phyloP scores from a whole-genome alignment of 345 rosid genomes.

The Aquilaria yunnanensis region DNA sequence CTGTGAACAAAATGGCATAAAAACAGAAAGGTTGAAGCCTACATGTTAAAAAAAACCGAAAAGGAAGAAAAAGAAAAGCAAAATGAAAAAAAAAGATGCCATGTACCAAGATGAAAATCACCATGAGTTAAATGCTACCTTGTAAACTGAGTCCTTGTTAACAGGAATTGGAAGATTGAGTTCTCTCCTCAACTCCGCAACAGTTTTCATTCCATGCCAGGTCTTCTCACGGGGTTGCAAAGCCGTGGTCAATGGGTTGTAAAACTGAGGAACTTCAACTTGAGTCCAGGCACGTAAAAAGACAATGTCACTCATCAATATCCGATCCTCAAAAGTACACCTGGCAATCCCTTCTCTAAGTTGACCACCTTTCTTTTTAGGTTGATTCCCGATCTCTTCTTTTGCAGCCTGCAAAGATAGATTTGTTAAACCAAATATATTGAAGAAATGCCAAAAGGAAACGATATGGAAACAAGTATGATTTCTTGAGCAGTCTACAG shows the following conservation, averaged over 20 bases:
- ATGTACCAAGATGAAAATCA: conserved; percentile 5
- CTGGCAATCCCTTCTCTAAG: conserved; percentile 78
- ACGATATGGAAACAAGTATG: neutral
- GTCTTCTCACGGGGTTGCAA: conserved; percentile 74
- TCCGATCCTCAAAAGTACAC: conserved; percentile 96
- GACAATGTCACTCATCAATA: conserved; percentile 84
- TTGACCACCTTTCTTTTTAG: conserved; percentile 57
- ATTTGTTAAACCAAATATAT: neutral
- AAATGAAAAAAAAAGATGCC: neutral
- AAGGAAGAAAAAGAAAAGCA: neutral
- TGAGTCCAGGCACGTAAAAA: conserved; percentile 77
- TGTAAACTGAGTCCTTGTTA: conserved; percentile 83
- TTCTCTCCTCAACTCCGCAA: conserved; percentile 77
- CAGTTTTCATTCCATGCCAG: conserved; percentile 94
- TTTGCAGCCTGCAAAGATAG: conserved; percentile 56
- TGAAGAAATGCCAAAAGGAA: neutral
- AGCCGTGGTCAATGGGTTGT: conserved; percentile 79
- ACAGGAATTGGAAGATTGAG: conserved; percentile 59
- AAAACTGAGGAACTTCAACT: conserved; percentile 72
- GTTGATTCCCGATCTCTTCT: conserved; percentile 65
- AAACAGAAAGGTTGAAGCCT: neutral
- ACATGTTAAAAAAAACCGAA: neutral
- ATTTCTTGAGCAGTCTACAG: neutral
- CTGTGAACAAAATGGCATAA: conserved; percentile 23
- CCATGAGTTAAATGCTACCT: conserved; percentile 27